Base-by-base conservation (phyloP, 179 eudicot genomes). In the Nepenthes alata region DNA sequence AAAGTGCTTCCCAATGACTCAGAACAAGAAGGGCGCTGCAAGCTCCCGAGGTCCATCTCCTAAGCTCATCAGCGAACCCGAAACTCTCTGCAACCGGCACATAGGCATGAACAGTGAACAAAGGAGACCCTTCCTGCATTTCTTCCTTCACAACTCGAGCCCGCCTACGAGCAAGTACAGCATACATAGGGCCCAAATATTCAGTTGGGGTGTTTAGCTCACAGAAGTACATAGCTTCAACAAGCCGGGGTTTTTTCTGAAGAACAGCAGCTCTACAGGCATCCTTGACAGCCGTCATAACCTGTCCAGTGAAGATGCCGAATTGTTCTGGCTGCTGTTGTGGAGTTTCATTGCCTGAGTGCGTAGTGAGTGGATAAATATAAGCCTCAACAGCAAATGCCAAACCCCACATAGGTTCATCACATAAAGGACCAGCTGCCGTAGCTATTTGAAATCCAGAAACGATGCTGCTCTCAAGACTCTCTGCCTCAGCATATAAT, bases 361-460 rank as follows among this genome's bases (percentile, higher is more conserved):
- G 75, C 54, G 50, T 54, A 6, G 39, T 25, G 53, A 77, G 41
- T 47, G 94, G 80, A 3, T 72, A 78, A 55, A 91, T 69, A 50
- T 39, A 74, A 59, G 86, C 95, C 77, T 84, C 88, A 8, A 89
- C 80, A 45, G 81, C 63, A 67, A 88, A 91, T 9, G 86, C 96
- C 71, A 91, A 72, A 52, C 98, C 98, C 98, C 98, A 91, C 98
- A 91, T 79, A 1, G 98, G 95, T 58, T 91, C 98, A 39, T 91
- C 98, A 64, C 96, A 88, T 62, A 91, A 72, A 10, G 98, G 98
- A 64, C 98, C 98, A 50, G 95, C 72, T 68, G 86, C 78, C 38
- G 98, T 82, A 45, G 96, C 98, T 48, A 91, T 68, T 70, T 89
- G 91, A 59, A 91, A 91, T 52, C 98, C 98, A 38, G 96, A 89